Base-by-base conservation (phyloP, 202 grass and related monocot species). In the Setaria viridis region DNA sequence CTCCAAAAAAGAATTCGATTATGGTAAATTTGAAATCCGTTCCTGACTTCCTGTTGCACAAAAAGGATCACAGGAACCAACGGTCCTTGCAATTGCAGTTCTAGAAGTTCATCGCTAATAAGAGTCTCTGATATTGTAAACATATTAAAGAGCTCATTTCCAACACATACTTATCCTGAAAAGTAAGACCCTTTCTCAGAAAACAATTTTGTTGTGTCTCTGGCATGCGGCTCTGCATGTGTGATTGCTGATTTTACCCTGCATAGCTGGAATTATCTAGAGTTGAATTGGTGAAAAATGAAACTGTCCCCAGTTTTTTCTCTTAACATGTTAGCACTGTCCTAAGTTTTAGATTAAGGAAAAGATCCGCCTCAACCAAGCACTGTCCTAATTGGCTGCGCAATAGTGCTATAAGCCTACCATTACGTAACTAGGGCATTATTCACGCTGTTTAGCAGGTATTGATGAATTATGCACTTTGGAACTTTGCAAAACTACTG, bases 111-210 rank as follows among this genome's bases (percentile, higher is more conserved):
- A 41, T 41, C 39, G 39, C 39, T 5, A 41, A 41, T 41, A 41
- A 41, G 39, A 41, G 39, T 41, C 39, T 41, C 39, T 41, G 39
- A 41, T 41, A 41, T 41, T 41, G 39, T 41, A 41, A 41, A 41
- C 39, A 41, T 41, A 41, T 41, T 41, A 19, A 92, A 86, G 85
- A 41, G 4, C 5, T 74, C 88, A 39, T 89, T 85, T 90, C 89
- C 89, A 71, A 85, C 80, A 41, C 72, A 78, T 32, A 67, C 46
- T 39, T 96, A 91, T 79, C 89, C 94, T 16, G 79, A 84, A 88
- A 86, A 32, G 89, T 91, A 91, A 88, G 87, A 25, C 20, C 57
- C 25, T 70, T 56, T 49, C 57, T 82, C 11, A 25, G 7, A 25
- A 25, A 25, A 25, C 45, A 49, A 48, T 8, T 51, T 67, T 50